Base-by-base conservation (phyloP, 2,329 filamentous ascomycete species). In the Byssothecium circinans region DNA sequence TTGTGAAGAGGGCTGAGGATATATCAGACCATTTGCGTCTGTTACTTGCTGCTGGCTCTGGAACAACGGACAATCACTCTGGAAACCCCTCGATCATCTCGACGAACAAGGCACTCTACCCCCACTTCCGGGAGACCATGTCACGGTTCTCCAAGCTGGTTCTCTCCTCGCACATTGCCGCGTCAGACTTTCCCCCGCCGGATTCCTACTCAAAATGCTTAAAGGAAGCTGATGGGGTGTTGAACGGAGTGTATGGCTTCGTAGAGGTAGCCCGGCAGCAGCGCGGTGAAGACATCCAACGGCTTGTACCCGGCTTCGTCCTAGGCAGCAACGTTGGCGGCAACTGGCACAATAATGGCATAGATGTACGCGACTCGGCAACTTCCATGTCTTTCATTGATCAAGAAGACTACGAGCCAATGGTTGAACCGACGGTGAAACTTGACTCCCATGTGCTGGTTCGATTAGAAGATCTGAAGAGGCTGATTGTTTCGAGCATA, bases 131-230 rank as follows among this genome's bases (percentile, higher is more conserved):
- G 44, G 94, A 97, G 68, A 97, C 97, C 86, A 99, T 99, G 94
- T 97, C 94, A 36, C 91, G 95, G 62, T 99, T 99, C 70, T 97
- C 94, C n/a, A 99, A 99, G 71, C 80, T 99, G 8, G 94, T 99
- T 36, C 86, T 99, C 40, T 99, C 94, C 2, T 97, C 94, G 12
- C 94, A 99, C 68, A 96, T 99, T 67, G 94, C 94, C 32, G 91
- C 92, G 5, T 89, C 92, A 27, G 94, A 99, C 74, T 97, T 91
- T 84, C 91, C 92, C 8, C 91, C 92, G 45, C 86, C 89, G 14
- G 94, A 99, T 71, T 95, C 92, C 0, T 88, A 92, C 52, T 87
- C 94, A 45, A 99, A 99, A 70, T 99, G 94, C 65, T 74, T 97
- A 56, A 90, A 95, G 68, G 94, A 99, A 75, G 94, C 94, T n/a